Percentiles rank a stretch among this genome's conserved stretches.
Evolutionary conservation across 495 filamentous ascomycete genomes (phyloP).

Genomic region (Penicillium soppii): DNA sequence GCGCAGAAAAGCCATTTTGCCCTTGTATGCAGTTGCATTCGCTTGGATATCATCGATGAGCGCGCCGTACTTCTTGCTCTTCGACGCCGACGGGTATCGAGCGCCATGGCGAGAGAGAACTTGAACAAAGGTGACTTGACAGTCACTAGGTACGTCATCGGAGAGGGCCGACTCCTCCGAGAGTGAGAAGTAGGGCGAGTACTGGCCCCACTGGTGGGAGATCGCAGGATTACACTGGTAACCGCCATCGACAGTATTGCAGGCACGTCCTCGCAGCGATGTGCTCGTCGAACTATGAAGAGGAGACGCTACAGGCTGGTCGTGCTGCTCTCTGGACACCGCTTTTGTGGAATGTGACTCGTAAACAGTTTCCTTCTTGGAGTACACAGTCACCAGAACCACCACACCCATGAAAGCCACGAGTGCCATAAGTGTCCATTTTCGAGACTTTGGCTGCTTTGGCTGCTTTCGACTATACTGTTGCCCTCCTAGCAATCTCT

Average conservation of each 20-base stretch:
- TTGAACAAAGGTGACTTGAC: constrained; percentile 74
- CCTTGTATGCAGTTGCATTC: constrained; percentile 52
- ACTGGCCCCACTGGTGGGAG: constrained; percentile 80
- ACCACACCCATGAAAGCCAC: not conserved
- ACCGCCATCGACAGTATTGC: constrained; percentile 60
- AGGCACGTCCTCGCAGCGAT: constrained; percentile 24
- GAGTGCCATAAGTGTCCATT: not conserved
- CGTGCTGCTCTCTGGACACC: not conserved
- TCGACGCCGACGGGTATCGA: constrained; percentile 67
- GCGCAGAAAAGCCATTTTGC: constrained; percentile 62
- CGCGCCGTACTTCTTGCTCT: constrained; percentile 54
- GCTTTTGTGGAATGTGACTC: not conserved
- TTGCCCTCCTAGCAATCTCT: not conserved
- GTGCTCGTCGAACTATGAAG: not conserved
- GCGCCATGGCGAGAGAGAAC: constrained; percentile 83
- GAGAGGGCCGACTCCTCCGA: constrained; percentile 55
- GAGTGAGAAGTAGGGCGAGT: constrained; percentile 78
- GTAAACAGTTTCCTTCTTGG: not conserved
- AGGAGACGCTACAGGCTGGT: not conserved
- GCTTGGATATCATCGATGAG: constrained; percentile 61
- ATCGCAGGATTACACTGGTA: constrained; percentile 60
- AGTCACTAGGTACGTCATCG: constrained; percentile 55
- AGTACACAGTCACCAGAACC: not conserved
- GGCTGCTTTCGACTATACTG: not conserved
- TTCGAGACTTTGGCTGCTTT: not conserved